Conservation (phyloP, 2,329 filamentous ascomycete species). For the Pseudocercospora fijiensis region DNA sequence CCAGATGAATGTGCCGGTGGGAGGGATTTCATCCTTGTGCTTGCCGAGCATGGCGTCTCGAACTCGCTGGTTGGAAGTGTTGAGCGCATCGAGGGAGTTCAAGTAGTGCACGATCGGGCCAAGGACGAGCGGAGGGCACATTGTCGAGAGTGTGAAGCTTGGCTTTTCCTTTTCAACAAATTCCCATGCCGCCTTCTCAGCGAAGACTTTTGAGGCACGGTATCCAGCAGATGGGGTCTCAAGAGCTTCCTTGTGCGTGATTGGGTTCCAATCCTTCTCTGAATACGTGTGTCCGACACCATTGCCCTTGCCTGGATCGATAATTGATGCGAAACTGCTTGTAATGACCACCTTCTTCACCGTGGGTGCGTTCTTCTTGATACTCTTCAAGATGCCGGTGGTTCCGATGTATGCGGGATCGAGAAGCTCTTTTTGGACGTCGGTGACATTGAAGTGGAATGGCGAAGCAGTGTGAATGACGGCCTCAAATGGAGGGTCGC, state of each 20-base stretch:
- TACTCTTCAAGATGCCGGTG: conserved; percentile 60
- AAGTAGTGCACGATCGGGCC: conserved; percentile 60
- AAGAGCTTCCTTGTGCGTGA: conserved; percentile 53
- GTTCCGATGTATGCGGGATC: conserved; percentile 65
- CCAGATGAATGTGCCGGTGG: conserved; percentile 44
- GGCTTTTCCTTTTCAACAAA: conserved; percentile 54
- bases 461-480: conserved; percentile 75
- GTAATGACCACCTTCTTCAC: conserved; percentile 74
- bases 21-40: conserved; percentile 57
- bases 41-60: conserved; percentile 60
- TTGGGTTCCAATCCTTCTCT: conserved; percentile 58
- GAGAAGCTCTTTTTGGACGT: conserved; percentile 63
- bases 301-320: conserved; percentile 55
- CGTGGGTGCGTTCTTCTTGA: conserved; percentile 59
- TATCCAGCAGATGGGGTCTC: conserved; percentile 47
- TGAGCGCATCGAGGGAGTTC: conserved; percentile 62
- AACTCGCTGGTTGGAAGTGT: conserved; percentile 70
- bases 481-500: conserved; percentile 65
- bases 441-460: conserved; percentile 71
- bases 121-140: conserved; percentile 53
- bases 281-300: conserved; percentile 52
- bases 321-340: conserved; percentile 66
- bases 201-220: conserved; percentile 61
- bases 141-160: conserved; percentile 50
- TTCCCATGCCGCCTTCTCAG: conserved; percentile 56